Percentiles rank a stretch among this genome's conserved stretches.
phyloP scores from a whole-genome alignment of 1,284 basidiomycete genomes.

The Phylloboletellus chloephorus region DNA sequence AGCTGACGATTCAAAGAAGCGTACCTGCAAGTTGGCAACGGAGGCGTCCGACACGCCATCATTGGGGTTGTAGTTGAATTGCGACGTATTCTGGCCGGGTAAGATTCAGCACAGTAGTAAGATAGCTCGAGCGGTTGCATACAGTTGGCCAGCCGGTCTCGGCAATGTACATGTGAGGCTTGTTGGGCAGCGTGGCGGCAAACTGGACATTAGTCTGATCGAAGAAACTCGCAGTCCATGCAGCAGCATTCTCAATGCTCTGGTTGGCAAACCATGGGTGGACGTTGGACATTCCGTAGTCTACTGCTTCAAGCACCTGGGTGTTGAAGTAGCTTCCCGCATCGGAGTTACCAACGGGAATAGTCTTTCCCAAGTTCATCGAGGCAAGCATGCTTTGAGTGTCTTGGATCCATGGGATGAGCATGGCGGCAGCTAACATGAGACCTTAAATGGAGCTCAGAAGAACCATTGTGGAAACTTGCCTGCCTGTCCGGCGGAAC shows the following conservation, averaged over 20 bases:
- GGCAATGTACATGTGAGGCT: slow-evolving; percentile 35
- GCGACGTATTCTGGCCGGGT: slow-evolving; percentile 48
- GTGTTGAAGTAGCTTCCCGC: slow-evolving; percentile 85
- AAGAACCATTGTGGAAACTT: slow-evolving; percentile 23
- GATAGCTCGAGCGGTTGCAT: slow-evolving; percentile 17
- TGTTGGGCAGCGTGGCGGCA: slow-evolving; percentile 28
- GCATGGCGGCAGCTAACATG: slow-evolving; percentile 34
- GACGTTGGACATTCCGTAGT: slow-evolving; percentile 77
- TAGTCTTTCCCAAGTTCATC: slow-evolving; percentile 48
- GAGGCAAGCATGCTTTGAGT: slow-evolving; percentile 49
- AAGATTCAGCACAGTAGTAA: slow-evolving; percentile 4
- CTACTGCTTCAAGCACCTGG: slow-evolving; percentile 60
- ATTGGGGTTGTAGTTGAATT: slow-evolving; percentile 44
- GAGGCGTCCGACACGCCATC: slow-evolving; percentile 69
- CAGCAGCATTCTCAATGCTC: slow-evolving; percentile 55
- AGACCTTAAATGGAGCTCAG: slow-evolving; percentile 1
- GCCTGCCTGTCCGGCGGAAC: slow-evolving; percentile 50
- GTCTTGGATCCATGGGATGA: slow-evolving; percentile 66
- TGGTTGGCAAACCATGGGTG: slow-evolving; percentile 84
- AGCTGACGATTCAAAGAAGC: slow-evolving; percentile 2
- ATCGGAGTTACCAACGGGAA: slow-evolving; percentile 85
- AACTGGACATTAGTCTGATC: slow-evolving; percentile 23
- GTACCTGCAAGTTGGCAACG: slow-evolving; percentile 61
- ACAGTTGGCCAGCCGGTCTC: slow-evolving; percentile 85
- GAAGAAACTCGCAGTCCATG: slow-evolving; percentile 33